Evolutionary conservation across 352 stramenopile genomes (phyloP).

Genomic region (Phytopythium aichiense): DNA sequence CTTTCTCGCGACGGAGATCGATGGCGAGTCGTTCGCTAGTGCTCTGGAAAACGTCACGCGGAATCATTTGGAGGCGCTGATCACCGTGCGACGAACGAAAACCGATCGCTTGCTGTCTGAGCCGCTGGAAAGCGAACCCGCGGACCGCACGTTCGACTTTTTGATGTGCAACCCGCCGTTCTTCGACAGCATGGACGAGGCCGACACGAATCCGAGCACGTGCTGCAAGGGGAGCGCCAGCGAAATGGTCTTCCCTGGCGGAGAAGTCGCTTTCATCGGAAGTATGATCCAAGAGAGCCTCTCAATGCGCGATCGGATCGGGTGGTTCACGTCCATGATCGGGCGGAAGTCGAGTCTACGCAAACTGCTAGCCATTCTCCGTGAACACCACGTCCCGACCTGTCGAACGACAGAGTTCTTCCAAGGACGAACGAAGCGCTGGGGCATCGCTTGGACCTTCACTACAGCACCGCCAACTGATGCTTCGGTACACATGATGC

Average conservation of each 20-base stretch:
- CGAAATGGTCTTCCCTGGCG: constrained; percentile 88
- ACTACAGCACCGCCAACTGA: constrained; percentile 19
- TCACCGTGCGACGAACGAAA: constrained; percentile 44
- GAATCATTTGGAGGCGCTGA: constrained; percentile 79
- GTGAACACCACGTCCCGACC: constrained; percentile 56
- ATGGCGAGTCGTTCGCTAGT: constrained; percentile 76
- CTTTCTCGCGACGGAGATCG: constrained; percentile 95
- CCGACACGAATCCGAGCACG: constrained; percentile 70
- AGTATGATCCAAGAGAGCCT: constrained; percentile 93
- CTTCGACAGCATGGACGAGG: constrained; percentile 80
- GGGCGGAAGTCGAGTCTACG: constrained; percentile 91
- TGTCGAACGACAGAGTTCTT: constrained; percentile 93
- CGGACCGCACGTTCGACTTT: constrained; percentile 73
- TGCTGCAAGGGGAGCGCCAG: constrained; percentile 66
- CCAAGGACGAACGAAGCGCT: constrained; percentile 90
- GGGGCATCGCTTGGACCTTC: constrained; percentile 95
- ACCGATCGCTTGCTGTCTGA: constrained; percentile 46
- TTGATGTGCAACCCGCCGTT: constrained; percentile 98
- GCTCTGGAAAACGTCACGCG: constrained; percentile 84
- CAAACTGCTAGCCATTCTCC: constrained; percentile 83
- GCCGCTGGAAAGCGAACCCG: constrained; percentile 28
- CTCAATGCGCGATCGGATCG: constrained; percentile 57
- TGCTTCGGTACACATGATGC: constrained; percentile 25
- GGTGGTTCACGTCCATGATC: constrained; percentile 95
- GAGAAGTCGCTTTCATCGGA: constrained; percentile 93